A percentile compares a stretch with the other conserved stretches of the same genome.
Conservation (phyloP, 352 stramenopile genomes). For the Phytophthora sojae region DNA sequence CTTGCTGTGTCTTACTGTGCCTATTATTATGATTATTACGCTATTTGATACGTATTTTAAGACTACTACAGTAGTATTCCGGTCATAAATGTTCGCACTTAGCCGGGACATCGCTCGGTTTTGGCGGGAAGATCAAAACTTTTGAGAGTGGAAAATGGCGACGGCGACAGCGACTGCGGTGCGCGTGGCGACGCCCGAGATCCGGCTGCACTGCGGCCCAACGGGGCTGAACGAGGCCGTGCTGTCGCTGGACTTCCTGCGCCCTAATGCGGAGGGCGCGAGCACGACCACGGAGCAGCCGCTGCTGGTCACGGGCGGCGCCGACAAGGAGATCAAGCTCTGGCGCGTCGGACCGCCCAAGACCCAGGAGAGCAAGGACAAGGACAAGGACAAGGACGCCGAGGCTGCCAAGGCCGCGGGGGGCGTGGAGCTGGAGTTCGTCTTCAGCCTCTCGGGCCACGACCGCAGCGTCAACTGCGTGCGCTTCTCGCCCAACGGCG, state of each 20-base stretch:
- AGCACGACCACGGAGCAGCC: background rate
- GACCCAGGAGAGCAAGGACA: background rate
- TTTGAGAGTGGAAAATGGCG: background rate
- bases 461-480: conserved; percentile 93
- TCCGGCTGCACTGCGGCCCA: conserved; percentile 87
- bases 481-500: conserved; percentile 90
- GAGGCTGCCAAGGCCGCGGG: conserved; percentile 6
- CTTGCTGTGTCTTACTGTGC: too few species aligned
- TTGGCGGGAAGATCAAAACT: conserved; percentile 2
- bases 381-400: background rate
- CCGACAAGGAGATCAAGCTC: conserved; percentile 91
- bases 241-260: conserved; percentile 84
- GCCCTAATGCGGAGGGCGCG: conserved; percentile 5
- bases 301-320: conserved; percentile 83
- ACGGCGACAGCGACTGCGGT: conserved; percentile 29
- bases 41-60: too few species aligned
- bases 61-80: too few species aligned
- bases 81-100: background rate
- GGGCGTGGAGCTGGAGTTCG: conserved; percentile 58
- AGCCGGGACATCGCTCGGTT: background rate
- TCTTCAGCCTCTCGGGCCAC: conserved; percentile 89
- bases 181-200: conserved; percentile 81
- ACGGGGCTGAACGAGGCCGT: conserved; percentile 91
- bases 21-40: too few species aligned
- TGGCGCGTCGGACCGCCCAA: conserved; percentile 59